These are phyloP conservation scores for Aspergillus affinis DNA, from an alignment of 495 filamentous ascomycete species.

Conservation along the genomic window DNA sequence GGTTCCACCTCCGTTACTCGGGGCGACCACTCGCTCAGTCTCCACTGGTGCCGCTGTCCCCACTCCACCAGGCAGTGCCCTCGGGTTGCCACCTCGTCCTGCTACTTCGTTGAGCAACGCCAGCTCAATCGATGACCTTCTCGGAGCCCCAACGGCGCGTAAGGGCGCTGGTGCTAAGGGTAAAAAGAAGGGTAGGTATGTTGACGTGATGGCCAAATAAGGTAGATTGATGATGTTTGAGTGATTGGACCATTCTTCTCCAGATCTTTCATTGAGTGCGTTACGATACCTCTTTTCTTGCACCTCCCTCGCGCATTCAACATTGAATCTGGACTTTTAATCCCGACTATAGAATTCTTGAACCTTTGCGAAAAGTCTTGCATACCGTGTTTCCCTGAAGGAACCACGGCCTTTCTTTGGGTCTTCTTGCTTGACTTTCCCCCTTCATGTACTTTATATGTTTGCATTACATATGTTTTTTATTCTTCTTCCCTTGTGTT, in stretches of 20 bases:
- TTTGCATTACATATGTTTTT: constrained; percentile 14
- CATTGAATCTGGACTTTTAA: constrained; percentile 14
- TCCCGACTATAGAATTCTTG: constrained; percentile 7
- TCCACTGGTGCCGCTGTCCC: constrained; percentile 38
- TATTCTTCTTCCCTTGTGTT: constrained; percentile 1
- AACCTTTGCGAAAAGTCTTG: constrained; percentile 16
- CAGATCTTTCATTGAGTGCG: neutral
- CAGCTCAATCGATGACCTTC: constrained; percentile 81
- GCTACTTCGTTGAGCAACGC: constrained; percentile 72
- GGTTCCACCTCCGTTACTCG: constrained; percentile 27
- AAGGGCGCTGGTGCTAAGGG: constrained; percentile 68
- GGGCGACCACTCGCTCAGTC: constrained; percentile 34
- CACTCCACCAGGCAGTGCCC: constrained; percentile 30
- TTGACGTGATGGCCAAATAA: constrained; percentile 82
- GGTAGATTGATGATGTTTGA: neutral
- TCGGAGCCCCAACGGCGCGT: constrained; percentile 66
- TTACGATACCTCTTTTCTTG: constrained; percentile 10
- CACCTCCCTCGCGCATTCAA: constrained; percentile 18
- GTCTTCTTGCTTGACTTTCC: constrained; percentile 17
- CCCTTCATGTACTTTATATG: constrained; percentile 15
- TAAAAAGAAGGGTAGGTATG: constrained; percentile 80
- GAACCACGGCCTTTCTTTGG: constrained; percentile 8
- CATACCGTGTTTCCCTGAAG: constrained; percentile 16
- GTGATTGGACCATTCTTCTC: neutral
- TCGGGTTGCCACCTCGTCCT: constrained; percentile 48